Conservation (phyloP, 371 early-diverging fungal genomes). For the Blakeslea trispora region DNA sequence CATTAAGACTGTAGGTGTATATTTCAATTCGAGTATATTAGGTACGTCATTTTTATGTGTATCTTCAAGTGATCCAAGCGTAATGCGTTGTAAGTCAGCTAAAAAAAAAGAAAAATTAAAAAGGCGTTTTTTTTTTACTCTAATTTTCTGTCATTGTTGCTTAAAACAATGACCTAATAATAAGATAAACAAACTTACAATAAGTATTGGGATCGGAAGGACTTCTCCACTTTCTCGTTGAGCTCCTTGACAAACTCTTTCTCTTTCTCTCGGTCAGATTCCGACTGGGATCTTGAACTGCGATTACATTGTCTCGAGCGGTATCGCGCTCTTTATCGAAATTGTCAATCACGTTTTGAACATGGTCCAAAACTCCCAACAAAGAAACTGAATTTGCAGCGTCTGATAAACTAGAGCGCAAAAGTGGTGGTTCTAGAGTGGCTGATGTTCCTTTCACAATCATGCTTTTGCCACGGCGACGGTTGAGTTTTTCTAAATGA, state of each 20-base stretch:
- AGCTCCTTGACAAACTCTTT: conserved; percentile 3
- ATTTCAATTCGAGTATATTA: conserved; percentile 43
- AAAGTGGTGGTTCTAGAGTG: conserved; percentile 4
- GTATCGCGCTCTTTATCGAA: conserved; percentile 54
- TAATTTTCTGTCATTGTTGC: not conserved
- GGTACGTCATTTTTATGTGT: conserved; percentile 18
- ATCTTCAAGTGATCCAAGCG: not conserved
- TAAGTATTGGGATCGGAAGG: conserved; percentile 24
- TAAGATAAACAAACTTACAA: not conserved
- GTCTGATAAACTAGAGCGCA: conserved; percentile 12
- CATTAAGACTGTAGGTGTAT: conserved; percentile 41
- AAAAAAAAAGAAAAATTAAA: not conserved
- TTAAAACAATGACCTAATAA: not conserved
- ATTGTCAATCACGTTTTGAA: conserved; percentile 47
- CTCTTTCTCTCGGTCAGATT: conserved; percentile 48
- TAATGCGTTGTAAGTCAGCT: not conserved
- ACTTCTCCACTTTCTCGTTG: conserved; percentile 27
- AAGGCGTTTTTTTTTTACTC: not conserved
- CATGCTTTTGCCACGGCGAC: conserved; percentile 8
- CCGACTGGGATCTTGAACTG: conserved; percentile 51
- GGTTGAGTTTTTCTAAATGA: not conserved
- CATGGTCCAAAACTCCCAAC: conserved; percentile 46
- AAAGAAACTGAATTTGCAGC: conserved; percentile 22
- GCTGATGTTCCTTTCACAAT: not conserved
- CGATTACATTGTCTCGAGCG: conserved; percentile 49